Evolutionary conservation across 2,329 filamentous ascomycete genomes (phyloP).

Genomic region (Cladophialophora bantiana): DNA sequence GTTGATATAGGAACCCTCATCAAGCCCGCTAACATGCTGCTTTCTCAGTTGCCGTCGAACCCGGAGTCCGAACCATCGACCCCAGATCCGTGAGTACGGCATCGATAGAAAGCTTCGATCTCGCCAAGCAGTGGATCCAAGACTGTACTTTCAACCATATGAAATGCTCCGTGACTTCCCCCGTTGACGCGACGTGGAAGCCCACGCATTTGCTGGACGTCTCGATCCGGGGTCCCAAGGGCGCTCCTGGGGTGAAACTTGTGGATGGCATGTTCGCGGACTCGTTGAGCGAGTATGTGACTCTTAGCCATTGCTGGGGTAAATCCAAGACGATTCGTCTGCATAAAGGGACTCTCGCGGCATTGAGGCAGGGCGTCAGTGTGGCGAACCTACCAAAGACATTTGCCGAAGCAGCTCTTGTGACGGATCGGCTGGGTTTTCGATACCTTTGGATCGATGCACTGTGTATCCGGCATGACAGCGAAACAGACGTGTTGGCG

Average conservation of each 20-base stretch:
- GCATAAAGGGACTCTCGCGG: conserved; percentile 39
- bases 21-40: not conserved
- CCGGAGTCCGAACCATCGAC: conserved; percentile 39
- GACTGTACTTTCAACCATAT: conserved; percentile 42
- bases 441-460: conserved; percentile 42
- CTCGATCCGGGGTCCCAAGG: conserved; percentile 34
- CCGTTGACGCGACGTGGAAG: conserved; percentile 34
- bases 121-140: conserved; percentile 40
- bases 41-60: conserved; percentile 39
- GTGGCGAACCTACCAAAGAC: conserved; percentile 39
- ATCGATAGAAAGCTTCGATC: conserved; percentile 37
- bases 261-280: conserved; percentile 40
- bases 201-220: conserved; percentile 41
- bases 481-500: conserved; percentile 35
- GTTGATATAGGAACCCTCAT: not conserved
- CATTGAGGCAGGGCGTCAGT: conserved; percentile 40
- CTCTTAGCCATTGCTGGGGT: conserved; percentile 41
- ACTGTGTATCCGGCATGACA: conserved; percentile 42
- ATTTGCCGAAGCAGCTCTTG: conserved; percentile 39
- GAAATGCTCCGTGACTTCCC: conserved; percentile 39
- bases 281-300: conserved; percentile 39
- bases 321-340: conserved; percentile 36
- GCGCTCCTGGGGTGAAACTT: conserved; percentile 37
- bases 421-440: conserved; percentile 37
- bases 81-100: conserved; percentile 34